Evolutionary conservation across 164 flowering plant genomes (phyloP).

Genomic region (Magnolia changhungtana): DNA sequence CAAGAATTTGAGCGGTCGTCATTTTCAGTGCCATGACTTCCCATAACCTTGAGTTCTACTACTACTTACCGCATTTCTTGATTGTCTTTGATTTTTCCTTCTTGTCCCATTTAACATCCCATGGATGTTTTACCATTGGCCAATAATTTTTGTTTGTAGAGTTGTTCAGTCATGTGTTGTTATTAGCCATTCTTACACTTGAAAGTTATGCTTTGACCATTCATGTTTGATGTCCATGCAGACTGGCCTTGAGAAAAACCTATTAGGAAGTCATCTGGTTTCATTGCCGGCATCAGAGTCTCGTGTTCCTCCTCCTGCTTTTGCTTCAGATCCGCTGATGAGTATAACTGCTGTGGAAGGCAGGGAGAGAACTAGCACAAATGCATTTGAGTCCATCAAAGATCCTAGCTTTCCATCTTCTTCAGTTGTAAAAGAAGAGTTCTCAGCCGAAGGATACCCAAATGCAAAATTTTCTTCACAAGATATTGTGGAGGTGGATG

Average conservation of each 20-base stretch:
- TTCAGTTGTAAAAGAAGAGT: slow-evolving; percentile 27
- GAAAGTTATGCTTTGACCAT: slow-evolving; percentile 6
- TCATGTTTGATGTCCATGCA: slow-evolving; percentile 36
- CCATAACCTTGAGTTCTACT: too few relatives aligned
- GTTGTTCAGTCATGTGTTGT: neutral
- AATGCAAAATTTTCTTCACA: slow-evolving; percentile 32
- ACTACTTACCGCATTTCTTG: too few relatives aligned
- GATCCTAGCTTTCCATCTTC: slow-evolving; percentile 23
- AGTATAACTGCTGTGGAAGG: slow-evolving; percentile 32
- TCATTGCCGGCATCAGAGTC: slow-evolving; percentile 44
- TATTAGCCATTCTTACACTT: neutral
- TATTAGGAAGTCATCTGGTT: slow-evolving; percentile 86
- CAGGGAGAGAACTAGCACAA: slow-evolving; percentile 22
- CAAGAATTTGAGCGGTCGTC: neutral
- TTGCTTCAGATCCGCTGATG: slow-evolving; percentile 77
- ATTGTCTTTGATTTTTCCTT: too few relatives aligned
- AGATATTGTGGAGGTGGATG: slow-evolving; percentile 77
- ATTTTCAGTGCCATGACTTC: too few relatives aligned
- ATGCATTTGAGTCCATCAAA: slow-evolving; percentile 15
- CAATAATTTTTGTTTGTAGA: neutral
- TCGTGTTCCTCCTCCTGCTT: slow-evolving; percentile 85
- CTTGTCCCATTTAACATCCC: neutral
- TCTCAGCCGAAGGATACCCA: slow-evolving; percentile 28
- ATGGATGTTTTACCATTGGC: neutral
- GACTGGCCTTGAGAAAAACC: slow-evolving; percentile 85